These are phyloP conservation scores for Babesia divergens DNA, from an alignment of 169 alveolate species.

Conservation along the genomic window DNA sequence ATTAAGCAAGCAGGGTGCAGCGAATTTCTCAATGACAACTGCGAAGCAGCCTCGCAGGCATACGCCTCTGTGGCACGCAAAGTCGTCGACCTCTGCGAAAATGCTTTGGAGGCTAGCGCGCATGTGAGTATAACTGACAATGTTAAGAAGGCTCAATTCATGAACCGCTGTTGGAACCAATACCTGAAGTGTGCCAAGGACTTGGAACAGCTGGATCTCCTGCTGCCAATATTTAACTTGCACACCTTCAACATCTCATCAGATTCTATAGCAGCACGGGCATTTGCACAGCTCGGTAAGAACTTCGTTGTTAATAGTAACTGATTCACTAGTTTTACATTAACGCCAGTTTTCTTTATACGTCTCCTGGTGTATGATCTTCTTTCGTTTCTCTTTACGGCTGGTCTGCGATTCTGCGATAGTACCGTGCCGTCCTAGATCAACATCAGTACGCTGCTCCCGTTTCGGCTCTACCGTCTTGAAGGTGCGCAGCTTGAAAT, in stretches of 20 bases:
- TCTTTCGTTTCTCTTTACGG: slow-evolving; percentile 39
- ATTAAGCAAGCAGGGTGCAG: neutral
- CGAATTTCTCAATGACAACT: neutral
- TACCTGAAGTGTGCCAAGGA: slow-evolving; percentile 33
- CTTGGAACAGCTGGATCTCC: slow-evolving; percentile 8
- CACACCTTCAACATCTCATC: slow-evolving; percentile 12
- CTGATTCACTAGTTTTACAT: neutral
- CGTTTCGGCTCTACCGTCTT: slow-evolving; percentile 64
- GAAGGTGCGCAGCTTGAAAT: slow-evolving; percentile 64
- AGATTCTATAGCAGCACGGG: slow-evolving; percentile 15
- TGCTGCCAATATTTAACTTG: neutral
- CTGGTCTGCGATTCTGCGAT: slow-evolving; percentile 45
- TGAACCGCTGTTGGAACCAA: slow-evolving; percentile 12
- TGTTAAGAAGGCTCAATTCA: neutral
- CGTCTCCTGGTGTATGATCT: slow-evolving; percentile 35
- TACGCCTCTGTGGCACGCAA: neutral
- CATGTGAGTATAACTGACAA: neutral
- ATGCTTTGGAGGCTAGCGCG: neutral
- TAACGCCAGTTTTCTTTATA: slow-evolving; percentile 31
- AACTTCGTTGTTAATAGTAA: neutral
- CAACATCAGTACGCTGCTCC: slow-evolving; percentile 56
- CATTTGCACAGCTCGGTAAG: slow-evolving; percentile 12
- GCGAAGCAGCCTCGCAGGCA: neutral
- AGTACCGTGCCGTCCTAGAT: slow-evolving; percentile 9
- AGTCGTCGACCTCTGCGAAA: slow-evolving; percentile 13